Conservation (phyloP, 441 rosid species). For the Corymbia calophylla region DNA sequence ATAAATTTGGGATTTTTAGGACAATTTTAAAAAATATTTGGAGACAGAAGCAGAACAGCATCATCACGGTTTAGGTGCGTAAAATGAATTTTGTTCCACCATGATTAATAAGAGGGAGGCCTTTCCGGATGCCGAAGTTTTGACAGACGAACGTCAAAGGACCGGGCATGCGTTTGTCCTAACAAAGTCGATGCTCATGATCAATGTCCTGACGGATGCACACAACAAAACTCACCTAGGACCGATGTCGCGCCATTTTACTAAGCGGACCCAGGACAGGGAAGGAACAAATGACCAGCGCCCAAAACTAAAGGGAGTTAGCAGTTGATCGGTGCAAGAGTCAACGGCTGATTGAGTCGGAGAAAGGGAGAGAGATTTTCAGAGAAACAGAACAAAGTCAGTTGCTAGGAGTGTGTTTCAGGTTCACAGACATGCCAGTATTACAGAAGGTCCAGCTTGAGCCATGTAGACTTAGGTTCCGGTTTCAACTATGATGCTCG, state of each 20-base stretch:
- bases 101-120: neutral
- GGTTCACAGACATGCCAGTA: neutral
- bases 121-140: neutral
- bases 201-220: neutral
- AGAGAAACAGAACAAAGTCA: neutral
- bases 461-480: neutral
- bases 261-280: neutral
- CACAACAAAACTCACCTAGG: neutral
- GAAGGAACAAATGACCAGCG: neutral
- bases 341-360: neutral
- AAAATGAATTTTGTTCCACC: neutral
- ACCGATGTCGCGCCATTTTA: neutral
- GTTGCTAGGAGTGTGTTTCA: neutral
- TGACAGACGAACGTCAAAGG: neutral
- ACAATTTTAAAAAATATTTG: neutral
- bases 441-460: neutral
- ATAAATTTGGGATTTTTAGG: too few relatives aligned
- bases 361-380: neutral
- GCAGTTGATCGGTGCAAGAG: neutral
- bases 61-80: neutral
- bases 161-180: neutral
- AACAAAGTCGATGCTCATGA: neutral
- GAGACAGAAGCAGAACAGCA: neutral
- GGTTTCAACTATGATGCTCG: neutral
- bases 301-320: neutral